These are phyloP conservation scores for Rubus idaeus DNA, from an alignment of 306 rosid species.

Conservation along the genomic window DNA sequence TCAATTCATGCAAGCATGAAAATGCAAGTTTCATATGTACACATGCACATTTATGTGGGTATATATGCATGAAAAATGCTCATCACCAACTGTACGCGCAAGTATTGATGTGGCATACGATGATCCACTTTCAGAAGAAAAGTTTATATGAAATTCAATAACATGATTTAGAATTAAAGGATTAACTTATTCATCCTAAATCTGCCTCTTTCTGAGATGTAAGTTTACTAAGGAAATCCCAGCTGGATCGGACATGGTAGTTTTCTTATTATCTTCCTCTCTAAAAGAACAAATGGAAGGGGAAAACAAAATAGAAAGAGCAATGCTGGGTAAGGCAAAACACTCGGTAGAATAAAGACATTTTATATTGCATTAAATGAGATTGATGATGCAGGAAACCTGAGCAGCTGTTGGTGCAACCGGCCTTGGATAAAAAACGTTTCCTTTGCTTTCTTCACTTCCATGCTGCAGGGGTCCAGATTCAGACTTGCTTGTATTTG, in stretches of 20 bases:
- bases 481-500: conserved; percentile 83
- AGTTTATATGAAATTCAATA: neutral
- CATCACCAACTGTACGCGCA: neutral
- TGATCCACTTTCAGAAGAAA: neutral
- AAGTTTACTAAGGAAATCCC: neutral
- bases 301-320: neutral
- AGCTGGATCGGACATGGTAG: neutral
- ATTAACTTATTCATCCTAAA: neutral
- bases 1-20: neutral
- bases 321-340: neutral
- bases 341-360: neutral
- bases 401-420: conserved; percentile 98
- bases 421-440: conserved; percentile 83
- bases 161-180: neutral
- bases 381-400: conserved; percentile 40
- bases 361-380: neutral
- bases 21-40: neutral
- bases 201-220: neutral
- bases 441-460: conserved; percentile 86
- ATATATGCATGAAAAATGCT: neutral
- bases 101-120: neutral
- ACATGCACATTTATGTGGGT: neutral
- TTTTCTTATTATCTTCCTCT: neutral
- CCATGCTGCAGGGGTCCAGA: conserved; percentile 85
- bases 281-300: neutral